phyloP scores from a whole-genome alignment of 768 basidiomycete species.

The Candolleomyces eurysporus region DNA sequence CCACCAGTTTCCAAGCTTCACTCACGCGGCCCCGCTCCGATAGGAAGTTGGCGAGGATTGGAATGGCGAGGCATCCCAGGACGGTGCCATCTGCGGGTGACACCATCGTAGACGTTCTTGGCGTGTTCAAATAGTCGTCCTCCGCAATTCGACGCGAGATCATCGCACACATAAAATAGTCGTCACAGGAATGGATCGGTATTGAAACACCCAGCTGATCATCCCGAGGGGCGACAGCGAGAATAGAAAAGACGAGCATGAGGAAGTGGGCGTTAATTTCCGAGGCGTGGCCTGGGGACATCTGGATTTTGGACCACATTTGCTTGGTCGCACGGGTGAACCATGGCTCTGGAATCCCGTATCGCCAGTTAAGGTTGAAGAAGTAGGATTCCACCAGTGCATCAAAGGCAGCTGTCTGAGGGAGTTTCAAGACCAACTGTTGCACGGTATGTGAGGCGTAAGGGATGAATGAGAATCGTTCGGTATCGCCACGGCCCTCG shows the following conservation, averaged over 20 bases:
- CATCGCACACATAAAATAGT: conserved; percentile 42
- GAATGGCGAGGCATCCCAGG: conserved; percentile 44
- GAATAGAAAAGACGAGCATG: conserved; percentile 46
- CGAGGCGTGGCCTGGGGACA: conserved; percentile 23
- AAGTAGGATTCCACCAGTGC: conserved; percentile 42
- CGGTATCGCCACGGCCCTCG: conserved; percentile 21
- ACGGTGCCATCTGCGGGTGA: conserved; percentile 48
- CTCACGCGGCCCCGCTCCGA: conserved; percentile 46
- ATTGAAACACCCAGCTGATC: neutral
- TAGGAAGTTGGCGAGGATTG: conserved; percentile 43
- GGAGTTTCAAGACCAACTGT: conserved; percentile 33
- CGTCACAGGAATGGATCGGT: conserved; percentile 13
- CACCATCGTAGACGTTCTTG: conserved; percentile 30
- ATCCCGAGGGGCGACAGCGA: conserved; percentile 38
- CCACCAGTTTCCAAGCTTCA: conserved; percentile 49
- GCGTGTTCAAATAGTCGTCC: conserved; percentile 37
- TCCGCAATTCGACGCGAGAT: conserved; percentile 46
- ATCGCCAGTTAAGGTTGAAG: conserved; percentile 47
- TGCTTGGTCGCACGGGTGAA: conserved; percentile 38
- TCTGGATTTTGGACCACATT: conserved; percentile 46
- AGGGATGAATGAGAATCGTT: conserved; percentile 21
- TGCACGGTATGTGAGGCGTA: conserved; percentile 22
- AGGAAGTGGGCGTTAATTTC: conserved; percentile 52
- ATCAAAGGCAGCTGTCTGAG: conserved; percentile 28
- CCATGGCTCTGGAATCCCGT: conserved; percentile 49